Evolutionary conservation across 495 filamentous ascomycete species (phyloP), one percentile per base, ranked within the genome.

Genomic region (Xylaria cubensis): DNA sequence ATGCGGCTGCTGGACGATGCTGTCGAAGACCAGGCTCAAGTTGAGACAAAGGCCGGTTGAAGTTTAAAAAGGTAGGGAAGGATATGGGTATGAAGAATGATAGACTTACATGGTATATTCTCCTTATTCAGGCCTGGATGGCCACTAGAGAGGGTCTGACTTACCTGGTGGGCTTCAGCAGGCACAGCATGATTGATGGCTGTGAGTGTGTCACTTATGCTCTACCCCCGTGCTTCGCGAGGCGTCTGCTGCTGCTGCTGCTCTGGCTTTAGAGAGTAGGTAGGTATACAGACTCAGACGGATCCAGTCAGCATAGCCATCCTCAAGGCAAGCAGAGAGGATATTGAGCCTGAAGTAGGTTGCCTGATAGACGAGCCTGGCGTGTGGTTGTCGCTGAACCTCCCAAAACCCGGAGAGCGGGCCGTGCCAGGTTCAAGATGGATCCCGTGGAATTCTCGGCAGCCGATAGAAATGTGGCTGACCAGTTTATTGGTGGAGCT

Each of bases 121-220:
- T 42, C 36, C n/a, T 44, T 24, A 55, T 21, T 1, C 21, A n/a
- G 44, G 69, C 69, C 26, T 50, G 1, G 59, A 32, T 17, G 42
- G 5, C 67, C 24, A 0, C 36, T 6, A 39, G 36, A 46, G 2
- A 19, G 29, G 44, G 9, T 19, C 29, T 24, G 32, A 21, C 56
- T 46, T 15, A 63, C 46, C 56, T 36, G 34, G 13, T 2, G n/a
- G 44, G 48, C 69, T 50, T 44, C 59, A 64, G 21, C 32, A 41
- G 68, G 9, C 29, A 50, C n/a, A 29, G 48, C 59, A 64, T 71
- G 59, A 64, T 56, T 71, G 59, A 64, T 56, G 48, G 36, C 48
- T n/a, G 4, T 24, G 65, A 24, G 48, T n/a, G 12, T 56, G 44
- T n/a, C 69, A 58, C 39, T 44, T 24, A 24, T 51, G 42, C 50